A percentile compares a stretch with the other conserved stretches of the same genome.
Evolutionary conservation across 306 rosid species (phyloP).

Genomic region (Quercus engelmannii): DNA sequence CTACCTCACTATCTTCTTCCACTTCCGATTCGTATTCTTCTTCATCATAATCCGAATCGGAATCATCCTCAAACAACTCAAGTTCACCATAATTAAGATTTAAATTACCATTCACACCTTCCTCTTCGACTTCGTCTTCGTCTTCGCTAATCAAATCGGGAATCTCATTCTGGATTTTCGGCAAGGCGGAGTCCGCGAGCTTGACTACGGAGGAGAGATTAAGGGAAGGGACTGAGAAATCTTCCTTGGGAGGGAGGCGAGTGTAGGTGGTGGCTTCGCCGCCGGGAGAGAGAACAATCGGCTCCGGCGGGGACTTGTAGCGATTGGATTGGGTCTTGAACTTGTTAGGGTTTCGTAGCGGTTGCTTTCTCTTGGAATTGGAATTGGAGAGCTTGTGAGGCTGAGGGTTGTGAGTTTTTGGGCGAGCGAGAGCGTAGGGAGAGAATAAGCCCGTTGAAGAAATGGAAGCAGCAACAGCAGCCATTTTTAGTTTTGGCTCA

Average conservation of each 20-base stretch:
- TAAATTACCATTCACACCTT: conserved; percentile 5
- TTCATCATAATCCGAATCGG: conserved; percentile 24
- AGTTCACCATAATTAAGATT: conserved; percentile 22
- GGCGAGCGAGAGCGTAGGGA: conserved; percentile 49
- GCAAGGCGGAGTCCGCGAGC: conserved; percentile 59
- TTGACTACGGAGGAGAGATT: conserved; percentile 51
- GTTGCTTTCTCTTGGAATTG: conserved; percentile 30
- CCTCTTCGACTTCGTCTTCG: conserved; percentile 11
- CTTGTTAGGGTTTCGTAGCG: conserved; percentile 25
- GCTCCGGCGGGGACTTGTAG: conserved; percentile 27
- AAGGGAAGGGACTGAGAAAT: conserved; percentile 35
- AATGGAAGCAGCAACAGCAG: conserved; percentile 45
- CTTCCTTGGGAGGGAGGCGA: conserved; percentile 80
- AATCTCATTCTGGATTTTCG: conserved; percentile 24
- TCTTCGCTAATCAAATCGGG: conserved; percentile 16
- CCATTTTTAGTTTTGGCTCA: background rate
- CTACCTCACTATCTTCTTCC: background rate
- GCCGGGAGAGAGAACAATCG: conserved; percentile 34
- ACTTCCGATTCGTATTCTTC: conserved; percentile 32
- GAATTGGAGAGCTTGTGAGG: background rate
- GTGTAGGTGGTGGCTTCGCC: conserved; percentile 84
- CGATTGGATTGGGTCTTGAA: conserved; percentile 11
- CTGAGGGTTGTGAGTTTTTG: conserved; percentile 40
- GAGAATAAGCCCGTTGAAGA: conserved; percentile 46
- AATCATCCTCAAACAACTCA: conserved; percentile 32